Evolutionary conservation across 2,329 filamentous ascomycete species (phyloP).

Genomic region (Stachybotrys echinatus): DNA sequence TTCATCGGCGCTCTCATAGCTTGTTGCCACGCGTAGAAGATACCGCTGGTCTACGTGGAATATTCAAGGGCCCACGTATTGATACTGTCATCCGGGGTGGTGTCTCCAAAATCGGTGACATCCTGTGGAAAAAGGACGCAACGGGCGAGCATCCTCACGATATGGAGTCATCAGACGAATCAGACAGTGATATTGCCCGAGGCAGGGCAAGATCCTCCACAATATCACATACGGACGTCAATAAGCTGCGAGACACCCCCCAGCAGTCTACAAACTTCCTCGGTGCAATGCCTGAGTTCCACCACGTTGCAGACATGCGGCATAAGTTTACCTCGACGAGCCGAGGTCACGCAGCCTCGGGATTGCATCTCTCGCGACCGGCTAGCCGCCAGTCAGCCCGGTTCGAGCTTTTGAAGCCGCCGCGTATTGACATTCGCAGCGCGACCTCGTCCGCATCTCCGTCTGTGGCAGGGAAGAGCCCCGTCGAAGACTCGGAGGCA

Average conservation of each 20-base stretch:
- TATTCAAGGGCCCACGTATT: constrained; percentile 73
- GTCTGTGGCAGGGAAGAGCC: constrained; percentile 13
- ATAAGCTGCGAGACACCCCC: constrained; percentile 21
- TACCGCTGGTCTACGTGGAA: constrained; percentile 43
- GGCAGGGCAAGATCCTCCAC: constrained; percentile 32
- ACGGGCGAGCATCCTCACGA: constrained; percentile 27
- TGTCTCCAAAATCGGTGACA: constrained; percentile 51
- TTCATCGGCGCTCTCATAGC: constrained; percentile 43
- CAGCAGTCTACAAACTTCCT: constrained; percentile 39
- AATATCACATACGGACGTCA: constrained; percentile 27
- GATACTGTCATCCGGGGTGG: constrained; percentile 63
- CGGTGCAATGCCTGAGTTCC: constrained; percentile 48
- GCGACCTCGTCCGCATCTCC: constrained; percentile 33
- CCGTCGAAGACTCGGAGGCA: constrained; percentile 23
- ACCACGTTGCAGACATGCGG: constrained; percentile 24
- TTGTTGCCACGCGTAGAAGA: constrained; percentile 34
- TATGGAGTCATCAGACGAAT: constrained; percentile 41
- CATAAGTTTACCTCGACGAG: constrained; percentile 10
- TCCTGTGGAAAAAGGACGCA: constrained; percentile 51
- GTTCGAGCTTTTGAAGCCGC: constrained; percentile 44
- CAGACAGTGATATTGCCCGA: constrained; percentile 37
- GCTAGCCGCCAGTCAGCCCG: constrained; percentile 35
- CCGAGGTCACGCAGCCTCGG: constrained; percentile 1
- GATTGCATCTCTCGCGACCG: neutral
- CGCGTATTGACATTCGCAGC: constrained; percentile 40